Conservation (phyloP, 1,284 basidiomycete species). For the Crocinoboletus sp. region DNA sequence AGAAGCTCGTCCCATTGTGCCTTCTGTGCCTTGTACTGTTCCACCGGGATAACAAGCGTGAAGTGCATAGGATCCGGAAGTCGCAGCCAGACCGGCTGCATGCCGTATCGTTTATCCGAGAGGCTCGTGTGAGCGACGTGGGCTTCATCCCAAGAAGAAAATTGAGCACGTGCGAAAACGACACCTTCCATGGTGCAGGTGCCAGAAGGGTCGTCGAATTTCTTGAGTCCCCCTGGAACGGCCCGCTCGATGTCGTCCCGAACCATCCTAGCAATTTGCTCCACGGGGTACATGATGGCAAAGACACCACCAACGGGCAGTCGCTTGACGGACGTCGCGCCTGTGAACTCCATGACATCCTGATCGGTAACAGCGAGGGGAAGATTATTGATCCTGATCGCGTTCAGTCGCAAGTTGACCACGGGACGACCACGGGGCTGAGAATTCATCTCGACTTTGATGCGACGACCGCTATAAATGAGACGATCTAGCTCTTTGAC, state of each 20-base stretch:
- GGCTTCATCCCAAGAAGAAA: constrained; percentile 45
- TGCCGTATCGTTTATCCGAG: constrained; percentile 24
- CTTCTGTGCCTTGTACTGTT: constrained; percentile 50
- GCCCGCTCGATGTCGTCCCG: constrained; percentile 19
- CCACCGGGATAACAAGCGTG: constrained; percentile 40
- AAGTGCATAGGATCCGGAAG: constrained; percentile 45
- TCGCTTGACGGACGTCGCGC: constrained; percentile 21
- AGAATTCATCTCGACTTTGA: too few relatives aligned
- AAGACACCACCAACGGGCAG: constrained; percentile 6
- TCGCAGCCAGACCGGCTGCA: constrained; percentile 32
- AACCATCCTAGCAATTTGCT: constrained; percentile 13
- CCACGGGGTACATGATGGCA: background rate
- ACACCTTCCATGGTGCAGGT: constrained; percentile 22
- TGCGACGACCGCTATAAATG: too few relatives aligned
- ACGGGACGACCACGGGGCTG: too few relatives aligned
- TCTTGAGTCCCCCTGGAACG: constrained; percentile 13
- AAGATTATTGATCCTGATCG: constrained; percentile 33
- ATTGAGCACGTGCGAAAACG: constrained; percentile 37
- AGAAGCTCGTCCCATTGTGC: constrained; percentile 43
- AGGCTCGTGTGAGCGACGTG: constrained; percentile 35
- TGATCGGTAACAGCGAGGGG: constrained; percentile 17
- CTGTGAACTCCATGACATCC: constrained; percentile 22
- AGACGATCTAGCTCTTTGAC: too few relatives aligned
- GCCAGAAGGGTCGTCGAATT: constrained; percentile 21
- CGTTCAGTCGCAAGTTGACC: too few relatives aligned